Evolutionary conservation across 2,329 filamentous ascomycete species (phyloP), one percentile per base, ranked within the genome.

Genomic region (Apiospora pterosperma): DNA sequence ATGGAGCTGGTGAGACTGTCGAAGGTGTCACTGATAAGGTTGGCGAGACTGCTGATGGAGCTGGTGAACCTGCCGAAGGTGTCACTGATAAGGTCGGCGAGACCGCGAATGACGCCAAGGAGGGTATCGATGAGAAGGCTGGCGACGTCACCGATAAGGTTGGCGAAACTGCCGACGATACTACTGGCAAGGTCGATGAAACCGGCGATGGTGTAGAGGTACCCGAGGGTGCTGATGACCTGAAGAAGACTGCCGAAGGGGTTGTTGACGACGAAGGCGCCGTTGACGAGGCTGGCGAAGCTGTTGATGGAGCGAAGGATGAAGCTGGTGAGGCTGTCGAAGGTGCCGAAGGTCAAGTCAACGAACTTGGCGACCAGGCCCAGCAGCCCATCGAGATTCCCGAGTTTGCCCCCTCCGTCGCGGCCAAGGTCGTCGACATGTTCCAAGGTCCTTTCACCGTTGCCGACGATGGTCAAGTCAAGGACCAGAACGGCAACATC

Each of bases 381-480:
- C 78, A 84, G 62, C 75, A 82, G 19, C 67, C 68, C 34, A 68
- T 75, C 16, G 65, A 76, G 59, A 73, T 76, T 38, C 74, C 74
- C 0, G 72, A 72, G 1, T 76, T 76, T 23, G 69, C 74, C 1
- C 71, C 74, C 8, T 72, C 73, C 1, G 73, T 76, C 5, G 74
- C 74, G 16, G 71, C 69, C 16, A 74, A 74, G 62, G 74, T 76
- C 34, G 72, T 76, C 34, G 70, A 67, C 36, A 75, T 76, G 73
- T 76, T 72, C 44, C 66, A 76, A 59, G 69, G 72, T 6, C 74
- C 74, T 16, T 79, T 84, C 23, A 78, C 78, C 38, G 78, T 84
- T 41, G 78, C 75, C 38, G 75, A 82, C 62, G 76, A 82, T 42
- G 81, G 82, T 21, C 82, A 78, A 73, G 74, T 84, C 34, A 80